Percentiles rank a stretch among this genome's conserved stretches.
phyloP scores from a whole-genome alignment of 2,329 filamentous ascomycete species.

The Sporothrix globosa region DNA sequence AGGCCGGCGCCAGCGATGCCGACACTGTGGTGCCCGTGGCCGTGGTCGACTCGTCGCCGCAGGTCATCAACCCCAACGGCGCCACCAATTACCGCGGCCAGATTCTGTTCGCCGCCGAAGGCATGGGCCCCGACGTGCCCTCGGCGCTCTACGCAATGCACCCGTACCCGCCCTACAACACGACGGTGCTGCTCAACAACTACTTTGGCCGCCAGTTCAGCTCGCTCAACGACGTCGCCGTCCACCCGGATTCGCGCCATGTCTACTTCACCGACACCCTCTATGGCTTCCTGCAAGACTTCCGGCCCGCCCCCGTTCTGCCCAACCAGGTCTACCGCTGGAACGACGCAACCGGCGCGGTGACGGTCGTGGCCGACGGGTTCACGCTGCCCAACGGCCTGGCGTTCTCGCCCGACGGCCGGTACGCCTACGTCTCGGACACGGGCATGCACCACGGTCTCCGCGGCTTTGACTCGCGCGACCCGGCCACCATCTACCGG shows the following conservation, averaged over 20 bases:
- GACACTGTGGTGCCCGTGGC: conserved; percentile 47
- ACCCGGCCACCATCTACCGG: conserved; percentile 54
- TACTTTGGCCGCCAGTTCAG: conserved; percentile 64
- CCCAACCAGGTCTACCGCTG: conserved; percentile 64
- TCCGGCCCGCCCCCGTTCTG: conserved; percentile 57
- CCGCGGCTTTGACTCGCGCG: conserved; percentile 48
- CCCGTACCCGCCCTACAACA: conserved; percentile 54
- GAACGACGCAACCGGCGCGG: conserved; percentile 53
- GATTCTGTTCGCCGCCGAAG: conserved; percentile 55
- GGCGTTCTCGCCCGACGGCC: conserved; percentile 58
- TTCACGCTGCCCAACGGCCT: conserved; percentile 61
- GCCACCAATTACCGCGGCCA: conserved; percentile 55
- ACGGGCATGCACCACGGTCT: conserved; percentile 51
- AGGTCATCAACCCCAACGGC: conserved; percentile 56
- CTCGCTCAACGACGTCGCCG: conserved; percentile 61
- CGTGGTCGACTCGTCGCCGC: conserved; percentile 48
- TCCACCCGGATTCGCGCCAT: conserved; percentile 58
- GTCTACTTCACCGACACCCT: conserved; percentile 68
- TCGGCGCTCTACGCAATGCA: conserved; percentile 51
- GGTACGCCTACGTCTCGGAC: conserved; percentile 59
- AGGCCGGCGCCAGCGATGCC: conserved; percentile 4
- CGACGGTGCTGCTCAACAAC: conserved; percentile 59
- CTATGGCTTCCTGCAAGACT: conserved; percentile 63
- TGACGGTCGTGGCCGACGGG: conserved; percentile 61
- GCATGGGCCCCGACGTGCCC: conserved; percentile 50